A percentile compares a stretch with the other conserved stretches of the same genome.
phyloP scores from a whole-genome alignment of 1,284 basidiomycete species.

The Pyrrhoderma noxium region DNA sequence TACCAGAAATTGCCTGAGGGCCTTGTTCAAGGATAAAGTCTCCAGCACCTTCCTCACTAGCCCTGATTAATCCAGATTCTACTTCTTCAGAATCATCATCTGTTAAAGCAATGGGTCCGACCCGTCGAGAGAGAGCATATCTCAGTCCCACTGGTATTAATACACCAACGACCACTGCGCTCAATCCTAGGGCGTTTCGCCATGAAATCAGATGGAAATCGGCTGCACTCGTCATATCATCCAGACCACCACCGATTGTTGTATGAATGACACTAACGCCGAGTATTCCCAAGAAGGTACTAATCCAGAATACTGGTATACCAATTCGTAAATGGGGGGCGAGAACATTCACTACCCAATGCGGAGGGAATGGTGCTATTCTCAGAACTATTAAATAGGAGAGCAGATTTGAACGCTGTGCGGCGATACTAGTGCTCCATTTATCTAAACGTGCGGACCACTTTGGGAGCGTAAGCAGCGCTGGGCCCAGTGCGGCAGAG shows the following conservation, averaged over 20 bases:
- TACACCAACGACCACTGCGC: slow-evolving; percentile 82
- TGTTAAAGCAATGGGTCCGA: slow-evolving; percentile 34
- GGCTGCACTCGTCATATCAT: slow-evolving; percentile 88
- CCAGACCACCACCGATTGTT: slow-evolving; percentile 88
- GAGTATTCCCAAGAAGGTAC: slow-evolving; percentile 86
- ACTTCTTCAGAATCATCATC: slow-evolving; percentile 41
- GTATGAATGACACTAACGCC: slow-evolving; percentile 93
- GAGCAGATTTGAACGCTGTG: slow-evolving; percentile 73
- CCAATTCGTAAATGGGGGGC: slow-evolving; percentile 91
- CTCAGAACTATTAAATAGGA: slow-evolving; percentile 89
- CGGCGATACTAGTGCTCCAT: slow-evolving; percentile 70
- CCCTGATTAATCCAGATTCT: slow-evolving; percentile 21
- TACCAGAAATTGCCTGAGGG: slow-evolving; percentile 1
- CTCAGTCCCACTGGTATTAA: slow-evolving; percentile 86
- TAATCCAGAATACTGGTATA: slow-evolving; percentile 81
- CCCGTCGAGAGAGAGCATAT: slow-evolving; percentile 56
- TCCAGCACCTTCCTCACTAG: neutral
- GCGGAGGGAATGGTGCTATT: slow-evolving; percentile 93
- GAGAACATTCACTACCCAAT: slow-evolving; percentile 93
- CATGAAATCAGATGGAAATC: slow-evolving; percentile 91
- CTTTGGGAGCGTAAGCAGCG: slow-evolving; percentile 76
- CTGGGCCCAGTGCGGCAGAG: slow-evolving; percentile 84
- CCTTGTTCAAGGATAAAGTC: slow-evolving; percentile 17
- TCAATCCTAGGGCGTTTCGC: slow-evolving; percentile 77
- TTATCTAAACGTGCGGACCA: slow-evolving; percentile 77